Evolutionary conservation across 345 rosid species (phyloP).

Genomic region (Microcos paniculata): DNA sequence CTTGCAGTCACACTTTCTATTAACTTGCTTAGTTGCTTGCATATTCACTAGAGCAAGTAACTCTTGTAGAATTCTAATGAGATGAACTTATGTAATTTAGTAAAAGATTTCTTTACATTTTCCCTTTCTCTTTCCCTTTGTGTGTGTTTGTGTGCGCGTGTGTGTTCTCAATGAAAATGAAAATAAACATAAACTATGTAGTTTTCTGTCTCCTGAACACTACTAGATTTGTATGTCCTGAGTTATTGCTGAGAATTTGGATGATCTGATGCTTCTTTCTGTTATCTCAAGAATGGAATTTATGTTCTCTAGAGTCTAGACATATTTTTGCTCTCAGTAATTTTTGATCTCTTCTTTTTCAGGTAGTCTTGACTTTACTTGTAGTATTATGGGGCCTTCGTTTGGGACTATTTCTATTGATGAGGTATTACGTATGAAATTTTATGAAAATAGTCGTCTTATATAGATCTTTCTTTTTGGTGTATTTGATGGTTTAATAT

Average conservation of each 20-base stretch:
- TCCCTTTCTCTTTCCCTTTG: not conserved
- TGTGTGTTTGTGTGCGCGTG: not conserved
- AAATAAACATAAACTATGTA: not conserved
- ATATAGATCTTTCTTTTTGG: not conserved
- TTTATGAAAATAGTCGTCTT: not conserved
- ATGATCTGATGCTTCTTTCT: not conserved
- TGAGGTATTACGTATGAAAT: conserved; percentile 53
- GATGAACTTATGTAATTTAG: not conserved
- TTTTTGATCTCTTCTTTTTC: conserved; percentile 27
- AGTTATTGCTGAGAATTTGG: not conserved
- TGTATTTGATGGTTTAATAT: not conserved
- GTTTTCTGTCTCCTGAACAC: not conserved
- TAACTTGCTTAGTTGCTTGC: not conserved
- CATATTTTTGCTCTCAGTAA: conserved; percentile 1
- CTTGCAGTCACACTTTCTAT: not conserved
- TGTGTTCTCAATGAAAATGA: not conserved
- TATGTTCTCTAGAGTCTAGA: not conserved
- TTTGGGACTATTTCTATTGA: conserved; percentile 62
- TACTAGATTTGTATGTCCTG: not conserved
- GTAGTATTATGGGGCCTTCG: conserved; percentile 89
- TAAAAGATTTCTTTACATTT: not conserved
- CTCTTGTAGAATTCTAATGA: not conserved
- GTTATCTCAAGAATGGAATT: not conserved
- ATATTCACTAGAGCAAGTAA: not conserved
- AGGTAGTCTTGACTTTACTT: conserved; percentile 72